Evolutionary conservation across 305 asterid species (phyloP).

Genomic region (Euphrasia arctica): DNA sequence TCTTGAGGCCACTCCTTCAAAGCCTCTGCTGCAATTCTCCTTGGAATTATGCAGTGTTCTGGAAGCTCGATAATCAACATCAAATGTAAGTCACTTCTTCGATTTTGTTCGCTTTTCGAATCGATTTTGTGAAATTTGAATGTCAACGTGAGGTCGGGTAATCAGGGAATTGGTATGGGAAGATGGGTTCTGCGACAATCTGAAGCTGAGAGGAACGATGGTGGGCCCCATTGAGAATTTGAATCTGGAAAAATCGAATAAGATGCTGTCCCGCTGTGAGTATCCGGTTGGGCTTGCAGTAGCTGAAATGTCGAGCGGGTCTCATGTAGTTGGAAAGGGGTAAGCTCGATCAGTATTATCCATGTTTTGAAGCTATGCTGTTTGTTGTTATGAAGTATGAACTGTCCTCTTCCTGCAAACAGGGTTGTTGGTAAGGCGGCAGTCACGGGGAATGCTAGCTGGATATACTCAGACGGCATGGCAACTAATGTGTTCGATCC

Average conservation of each 20-base stretch:
- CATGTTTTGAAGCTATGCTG: not conserved
- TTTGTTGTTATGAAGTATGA: not conserved
- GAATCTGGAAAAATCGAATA: constrained; percentile 32
- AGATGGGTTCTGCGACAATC: constrained; percentile 62
- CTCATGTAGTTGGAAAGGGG: constrained; percentile 72
- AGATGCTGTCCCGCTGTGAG: constrained; percentile 32
- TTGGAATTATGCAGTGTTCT: constrained; percentile 90
- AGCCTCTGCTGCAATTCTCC: constrained; percentile 74
- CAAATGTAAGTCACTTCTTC: constrained; percentile 54
- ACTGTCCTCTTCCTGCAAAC: constrained; percentile 24
- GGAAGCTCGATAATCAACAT: constrained; percentile 67
- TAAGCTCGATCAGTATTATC: constrained; percentile 33
- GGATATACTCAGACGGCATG: constrained; percentile 65
- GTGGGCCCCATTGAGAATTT: constrained; percentile 32
- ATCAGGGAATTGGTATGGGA: constrained; percentile 84
- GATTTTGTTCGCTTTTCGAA: not conserved
- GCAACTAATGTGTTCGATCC: constrained; percentile 39
- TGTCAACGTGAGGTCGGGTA: too few relatives aligned
- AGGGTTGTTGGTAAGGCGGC: constrained; percentile 76
- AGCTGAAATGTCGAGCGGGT: constrained; percentile 69
- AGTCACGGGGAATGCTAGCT: constrained; percentile 48
- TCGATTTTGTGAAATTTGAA: too few relatives aligned
- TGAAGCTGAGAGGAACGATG: constrained; percentile 35
- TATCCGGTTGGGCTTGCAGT: constrained; percentile 49
- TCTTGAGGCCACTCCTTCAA: constrained; percentile 70